Evolutionary conservation across 2,329 filamentous ascomycete species (phyloP).

Genomic region (Stenocarpella maydis): DNA sequence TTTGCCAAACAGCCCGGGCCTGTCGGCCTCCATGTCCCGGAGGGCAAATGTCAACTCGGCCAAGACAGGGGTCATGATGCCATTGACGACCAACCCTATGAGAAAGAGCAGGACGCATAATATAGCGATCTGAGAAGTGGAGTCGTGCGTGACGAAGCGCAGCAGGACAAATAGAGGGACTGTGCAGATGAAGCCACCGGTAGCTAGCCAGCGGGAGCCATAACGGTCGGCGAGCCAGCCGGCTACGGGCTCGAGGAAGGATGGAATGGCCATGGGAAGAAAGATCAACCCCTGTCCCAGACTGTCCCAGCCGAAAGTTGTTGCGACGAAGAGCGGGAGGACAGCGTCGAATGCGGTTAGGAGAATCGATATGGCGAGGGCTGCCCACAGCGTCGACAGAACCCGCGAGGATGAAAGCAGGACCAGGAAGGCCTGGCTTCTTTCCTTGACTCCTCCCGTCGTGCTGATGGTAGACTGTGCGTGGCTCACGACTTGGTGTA

Average conservation of each 20-base stretch:
- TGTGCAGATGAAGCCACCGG: no score
- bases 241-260: conserved; percentile 1
- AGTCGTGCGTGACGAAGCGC: conserved; percentile 12
- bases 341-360: neutral
- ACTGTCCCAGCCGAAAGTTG: neutral
- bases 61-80: conserved; percentile 9
- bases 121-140: neutral
- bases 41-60: conserved; percentile 6
- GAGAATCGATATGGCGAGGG: conserved; percentile 11
- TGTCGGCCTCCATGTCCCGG: conserved; percentile 7
- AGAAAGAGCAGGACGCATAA: neutral
- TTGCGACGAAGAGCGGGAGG: neutral
- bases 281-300: conserved; percentile 3
- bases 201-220: no score
- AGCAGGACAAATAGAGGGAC: no score
- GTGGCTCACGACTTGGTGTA: no score
- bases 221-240: conserved; percentile 18
- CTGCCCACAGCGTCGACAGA: conserved; percentile 18
- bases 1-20: conserved; percentile 4
- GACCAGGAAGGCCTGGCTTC: conserved; percentile 6
- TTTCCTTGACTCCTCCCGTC: conserved; percentile 3
- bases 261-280: neutral
- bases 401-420: neutral
- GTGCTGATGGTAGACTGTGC: neutral
- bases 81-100: neutral